phyloP scores from a whole-genome alignment of 306 rosid genomes.

The Cucumis sativus region Cucumber_9930_V3 NC_026661.2:9889501-9890000 shows the following conservation, averaged over 20 bases:
- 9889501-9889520: not conserved
- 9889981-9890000: constrained; percentile 6
- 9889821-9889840: not conserved
- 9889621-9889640: not conserved
- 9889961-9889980: constrained; percentile 1
- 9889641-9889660: not conserved
- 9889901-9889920: not conserved
- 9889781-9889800: not conserved
- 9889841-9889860: not conserved
- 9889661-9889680: not conserved
- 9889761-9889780: not conserved
- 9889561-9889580: not conserved
- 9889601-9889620: not conserved
- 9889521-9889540: not conserved
- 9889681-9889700: not conserved
- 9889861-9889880: not conserved
- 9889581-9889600: not conserved
- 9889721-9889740: not conserved
- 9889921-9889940: not conserved
- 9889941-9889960: constrained; percentile 5
- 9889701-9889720: not conserved
- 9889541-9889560: not conserved
- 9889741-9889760: not conserved
- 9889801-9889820: not conserved
- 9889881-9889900: constrained; percentile 1